Percentiles rank a stretch among this genome's conserved stretches.
These are phyloP conservation scores for Penicillium sp. DNA, from an alignment of 2,329 filamentous ascomycete genomes.

Conservation along the genomic window DNA sequence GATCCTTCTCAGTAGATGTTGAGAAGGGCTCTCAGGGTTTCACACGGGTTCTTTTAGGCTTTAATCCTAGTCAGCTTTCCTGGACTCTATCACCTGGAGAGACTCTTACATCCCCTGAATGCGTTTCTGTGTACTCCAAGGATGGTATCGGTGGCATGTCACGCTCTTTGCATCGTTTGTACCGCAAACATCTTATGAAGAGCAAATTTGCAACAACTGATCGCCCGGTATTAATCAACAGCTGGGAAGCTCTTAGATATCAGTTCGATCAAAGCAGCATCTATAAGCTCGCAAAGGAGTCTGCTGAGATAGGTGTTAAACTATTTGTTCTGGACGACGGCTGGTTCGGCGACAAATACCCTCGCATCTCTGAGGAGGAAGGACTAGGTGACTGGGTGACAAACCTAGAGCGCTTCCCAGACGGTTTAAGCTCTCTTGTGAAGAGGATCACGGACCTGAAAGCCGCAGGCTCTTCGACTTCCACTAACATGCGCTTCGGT, in stretches of 20 bases:
- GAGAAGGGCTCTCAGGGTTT: constrained; percentile 67
- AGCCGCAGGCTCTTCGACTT: constrained; percentile 52
- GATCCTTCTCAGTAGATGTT: constrained; percentile 65
- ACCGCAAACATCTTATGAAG: constrained; percentile 63
- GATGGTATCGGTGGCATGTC: constrained; percentile 66
- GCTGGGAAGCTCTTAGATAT: constrained; percentile 67
- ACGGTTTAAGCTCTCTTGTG: constrained; percentile 59
- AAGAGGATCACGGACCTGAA: constrained; percentile 56
- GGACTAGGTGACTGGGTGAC: constrained; percentile 68
- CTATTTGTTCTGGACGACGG: constrained; percentile 70
- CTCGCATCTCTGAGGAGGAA: constrained; percentile 60
- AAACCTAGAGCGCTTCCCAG: constrained; percentile 63
- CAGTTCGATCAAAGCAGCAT: constrained; percentile 62
- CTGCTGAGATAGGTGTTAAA: constrained; percentile 63
- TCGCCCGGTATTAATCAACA: constrained; percentile 64
- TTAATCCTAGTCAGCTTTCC: constrained; percentile 65
- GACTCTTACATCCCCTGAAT: constrained; percentile 64
- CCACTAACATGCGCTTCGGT: constrained; percentile 61
- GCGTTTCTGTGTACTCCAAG: constrained; percentile 64
- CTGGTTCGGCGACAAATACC: constrained; percentile 68
- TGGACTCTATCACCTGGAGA: constrained; percentile 62
- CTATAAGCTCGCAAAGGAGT: constrained; percentile 59
- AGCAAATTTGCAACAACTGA: constrained; percentile 58
- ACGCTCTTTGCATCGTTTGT: constrained; percentile 64
- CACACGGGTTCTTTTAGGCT: constrained; percentile 62